Evolutionary conservation across 805 yeast species (phyloP), one percentile per base, ranked within the genome.

Genomic region (Candida dajiaensis): DNA sequence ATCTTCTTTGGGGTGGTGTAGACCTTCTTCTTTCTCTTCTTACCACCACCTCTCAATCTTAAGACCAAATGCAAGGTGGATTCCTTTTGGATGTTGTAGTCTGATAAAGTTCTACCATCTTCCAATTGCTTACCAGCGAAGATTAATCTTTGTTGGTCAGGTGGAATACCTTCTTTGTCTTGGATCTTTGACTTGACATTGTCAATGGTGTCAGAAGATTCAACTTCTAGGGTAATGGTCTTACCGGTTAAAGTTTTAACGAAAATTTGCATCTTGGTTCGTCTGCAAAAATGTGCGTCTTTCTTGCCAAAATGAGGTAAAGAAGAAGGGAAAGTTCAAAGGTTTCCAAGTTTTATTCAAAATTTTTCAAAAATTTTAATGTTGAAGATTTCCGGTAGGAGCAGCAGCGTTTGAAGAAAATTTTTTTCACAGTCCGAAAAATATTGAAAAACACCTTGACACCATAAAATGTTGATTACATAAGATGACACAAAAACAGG

Each of bases 21-120:
- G 73, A 89, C 97, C 95, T 92, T 92, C 97, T 94, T 94, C 94
- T 94, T 94, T 85, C 96, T 92, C 94, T 94, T 94, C 88, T 90
- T 94, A 81, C 96, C 96, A 78, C 96, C 97, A 80, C 98, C 98
- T 80, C 97, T 88, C 72, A 92, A 86, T 82, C 97, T 89, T 60
- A 92, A 78, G 58, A 92, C 98, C 77, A 92, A 83, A 74, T 92
- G 97, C 47, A 90, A 74, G 53, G 97, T 90, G 55, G 97, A 89
- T 77, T 90, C 97, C 80, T 90, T 90, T 77, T 89, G 96, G 72
- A 90, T 90, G 85, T 90, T 90, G 92, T 90, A 90, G 77, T 90
- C 97, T 57, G 96, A 84, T 56, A 90, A 76, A 55, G 97, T 90
- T 80, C 97, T 87, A 61, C 97, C 97, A 56, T 86, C 94, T 74